Evolutionary conservation across 768 basidiomycete genomes (phyloP), one percentile per base, ranked within the genome.

Genomic region (Boletus sp.): DNA sequence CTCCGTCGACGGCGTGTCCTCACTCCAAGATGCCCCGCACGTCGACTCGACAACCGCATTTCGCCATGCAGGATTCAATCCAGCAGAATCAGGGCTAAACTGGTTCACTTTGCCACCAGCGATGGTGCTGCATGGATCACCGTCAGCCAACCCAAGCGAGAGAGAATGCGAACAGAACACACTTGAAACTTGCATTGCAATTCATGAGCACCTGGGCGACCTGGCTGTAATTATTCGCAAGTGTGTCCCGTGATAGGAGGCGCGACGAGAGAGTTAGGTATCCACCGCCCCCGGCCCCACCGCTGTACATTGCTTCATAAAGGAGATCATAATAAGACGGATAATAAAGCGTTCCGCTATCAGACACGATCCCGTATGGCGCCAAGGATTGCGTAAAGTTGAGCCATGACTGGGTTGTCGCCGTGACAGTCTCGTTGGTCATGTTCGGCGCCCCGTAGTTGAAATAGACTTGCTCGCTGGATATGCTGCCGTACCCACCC

Each of bases 11-110:
- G 61, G 34, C 5, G 64, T 42, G 3, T 57, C 58, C 15, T 71
- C 70, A 0, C 45, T 50, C 70, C 72, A 57, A 15, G 32, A 2
- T 48, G 55, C n/a, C 14, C 51, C 50, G 13, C 42, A 54, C 1
- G 5, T 0, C 13, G 33, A 9, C 41, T 61, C 55, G 4, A 53
- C 23, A 7, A 80, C 40, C 1, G 78, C 72, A 14, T 72, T 66
- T 15, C 80, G 70, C 78, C 80, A 83, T 0, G 74, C 75, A 13
- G 79, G 80, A 60, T 80, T 74, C 19, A 80, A 56, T 15, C 76
- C 79, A 10, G 68, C 68, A 2, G 76, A 71, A 40, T 72, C 66
- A 0, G 78, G 72, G 19, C 72, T 11, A 10, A 67, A 47, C 63
- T 33, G 65, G 60, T 23, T 59, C 7, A 79, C 80, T 13, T 67